These are phyloP conservation scores for Conringia planisiliqua DNA, from an alignment of 345 rosid species.

Conservation along the genomic window DNA sequence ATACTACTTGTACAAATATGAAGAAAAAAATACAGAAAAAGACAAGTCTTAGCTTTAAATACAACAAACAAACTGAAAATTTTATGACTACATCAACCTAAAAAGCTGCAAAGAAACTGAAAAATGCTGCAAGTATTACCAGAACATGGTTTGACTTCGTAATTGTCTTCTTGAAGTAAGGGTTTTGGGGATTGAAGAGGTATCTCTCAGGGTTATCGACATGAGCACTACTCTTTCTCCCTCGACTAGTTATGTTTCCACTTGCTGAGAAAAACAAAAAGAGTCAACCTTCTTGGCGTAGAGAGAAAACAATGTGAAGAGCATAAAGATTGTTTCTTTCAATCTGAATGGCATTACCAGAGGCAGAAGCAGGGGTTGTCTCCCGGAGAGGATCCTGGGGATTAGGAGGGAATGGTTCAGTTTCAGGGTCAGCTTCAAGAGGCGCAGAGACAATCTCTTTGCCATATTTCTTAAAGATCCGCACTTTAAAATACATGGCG, in stretches of 20 bases:
- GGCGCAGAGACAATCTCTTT: neutral
- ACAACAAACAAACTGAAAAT: neutral
- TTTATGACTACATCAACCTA: neutral
- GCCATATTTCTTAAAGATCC: neutral
- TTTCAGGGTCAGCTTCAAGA: constrained; percentile 2
- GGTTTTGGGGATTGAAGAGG: constrained; percentile 11
- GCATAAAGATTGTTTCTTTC: neutral
- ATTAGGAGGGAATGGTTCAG: neutral
- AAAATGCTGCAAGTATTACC: constrained; percentile 12
- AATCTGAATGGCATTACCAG: constrained; percentile 7
- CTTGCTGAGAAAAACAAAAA: constrained; percentile 3
- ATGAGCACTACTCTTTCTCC: neutral
- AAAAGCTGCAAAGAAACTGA: neutral
- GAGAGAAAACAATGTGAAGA: neutral
- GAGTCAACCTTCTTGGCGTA: neutral
- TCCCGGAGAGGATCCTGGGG: neutral
- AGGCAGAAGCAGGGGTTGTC: constrained; percentile 11
- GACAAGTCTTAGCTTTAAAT: neutral
- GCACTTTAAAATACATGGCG: neutral
- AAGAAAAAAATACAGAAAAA: neutral
- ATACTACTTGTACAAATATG: constrained; percentile 3
- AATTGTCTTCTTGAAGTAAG: constrained; percentile 8
- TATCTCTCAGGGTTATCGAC: constrained; percentile 16
- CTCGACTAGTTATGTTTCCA: neutral
- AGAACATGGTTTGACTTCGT: neutral